Percentiles rank a stretch among this genome's conserved stretches.
Evolutionary conservation across 2,329 filamentous ascomycete species (phyloP).

Genomic region (Monascus ruber): DNA sequence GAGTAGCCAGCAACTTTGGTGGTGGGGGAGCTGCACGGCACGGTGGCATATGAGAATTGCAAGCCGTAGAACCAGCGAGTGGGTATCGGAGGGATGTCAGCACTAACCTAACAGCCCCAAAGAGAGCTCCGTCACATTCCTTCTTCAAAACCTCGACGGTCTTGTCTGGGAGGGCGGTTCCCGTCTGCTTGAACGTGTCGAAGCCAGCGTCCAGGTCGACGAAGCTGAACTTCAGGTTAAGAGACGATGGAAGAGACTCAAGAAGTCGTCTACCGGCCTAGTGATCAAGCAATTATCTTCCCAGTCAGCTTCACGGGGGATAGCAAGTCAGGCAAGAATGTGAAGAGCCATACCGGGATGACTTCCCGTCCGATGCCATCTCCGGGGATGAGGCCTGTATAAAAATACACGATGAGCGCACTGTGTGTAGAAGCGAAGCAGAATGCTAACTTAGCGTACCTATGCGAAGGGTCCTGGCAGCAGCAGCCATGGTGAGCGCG

Average conservation of each 20-base stretch:
- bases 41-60: too few species aligned
- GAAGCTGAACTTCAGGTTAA: constrained; percentile 89
- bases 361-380: constrained; percentile 98
- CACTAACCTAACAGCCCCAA: constrained; percentile 69
- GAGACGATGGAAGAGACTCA: constrained; percentile 82
- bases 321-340: not conserved
- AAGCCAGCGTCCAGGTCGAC: constrained; percentile 87
- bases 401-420: too few species aligned
- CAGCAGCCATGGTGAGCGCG: constrained; percentile 31
- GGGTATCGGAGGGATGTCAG: too few species aligned
- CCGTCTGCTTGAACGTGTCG: constrained; percentile 83
- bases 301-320: not conserved
- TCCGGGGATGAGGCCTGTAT: constrained; percentile 80
- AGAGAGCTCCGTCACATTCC: constrained; percentile 91
- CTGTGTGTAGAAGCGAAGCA: too few species aligned
- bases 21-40: constrained; percentile 56
- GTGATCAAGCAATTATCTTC: constrained; percentile 6
- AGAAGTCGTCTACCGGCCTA: constrained; percentile 74
- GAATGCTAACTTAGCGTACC: constrained; percentile 31
- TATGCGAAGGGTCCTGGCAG: constrained; percentile 56
- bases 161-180: constrained; percentile 75
- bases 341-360: constrained; percentile 54
- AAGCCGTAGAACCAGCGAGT: too few species aligned
- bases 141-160: constrained; percentile 80
- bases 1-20: constrained; percentile 90